Conservation (phyloP, 2,329 filamentous ascomycete species). For the Diaporthe longicolla region DNA sequence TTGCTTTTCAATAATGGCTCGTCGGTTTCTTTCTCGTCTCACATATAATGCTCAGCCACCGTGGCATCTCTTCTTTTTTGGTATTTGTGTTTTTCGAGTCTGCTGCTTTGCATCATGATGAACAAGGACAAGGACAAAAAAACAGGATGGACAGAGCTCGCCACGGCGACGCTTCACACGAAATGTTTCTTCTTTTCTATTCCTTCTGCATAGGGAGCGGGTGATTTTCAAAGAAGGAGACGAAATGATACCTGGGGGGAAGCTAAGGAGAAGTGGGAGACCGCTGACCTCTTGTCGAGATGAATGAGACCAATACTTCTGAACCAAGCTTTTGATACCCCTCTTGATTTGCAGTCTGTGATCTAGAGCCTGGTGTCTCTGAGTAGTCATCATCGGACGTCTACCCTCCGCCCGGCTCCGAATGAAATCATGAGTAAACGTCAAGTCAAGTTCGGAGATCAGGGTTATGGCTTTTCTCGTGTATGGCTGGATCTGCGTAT, state of each 20-base stretch:
- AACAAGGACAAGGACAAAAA: slow-evolving; percentile 31
- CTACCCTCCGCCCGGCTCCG: not conserved
- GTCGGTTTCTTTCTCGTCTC: slow-evolving; percentile 15
- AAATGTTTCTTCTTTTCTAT: slow-evolving; percentile 33
- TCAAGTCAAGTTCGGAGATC: too few relatives aligned
- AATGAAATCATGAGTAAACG: too few relatives aligned
- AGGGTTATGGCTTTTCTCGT: too few relatives aligned
- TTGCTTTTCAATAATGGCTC: slow-evolving; percentile 28
- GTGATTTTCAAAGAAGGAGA: slow-evolving; percentile 34
- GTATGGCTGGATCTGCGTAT: too few relatives aligned
- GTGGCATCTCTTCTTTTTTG: slow-evolving; percentile 24
- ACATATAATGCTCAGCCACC: slow-evolving; percentile 30
- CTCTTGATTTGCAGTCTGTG: not conserved
- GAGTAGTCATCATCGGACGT: not conserved
- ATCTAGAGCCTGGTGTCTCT: not conserved
- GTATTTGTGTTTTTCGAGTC: slow-evolving; percentile 11
- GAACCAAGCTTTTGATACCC: not conserved
- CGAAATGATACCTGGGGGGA: slow-evolving; percentile 29
- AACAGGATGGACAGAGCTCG: slow-evolving; percentile 26
- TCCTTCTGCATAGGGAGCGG: slow-evolving; percentile 36
- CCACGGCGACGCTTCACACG: slow-evolving; percentile 29
- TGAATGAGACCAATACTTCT: slow-evolving; percentile 28
- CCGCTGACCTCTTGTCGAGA: slow-evolving; percentile 16
- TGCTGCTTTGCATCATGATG: slow-evolving; percentile 35
- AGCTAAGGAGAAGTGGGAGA: slow-evolving; percentile 18